Percentiles rank a stretch among this genome's conserved stretches.
phyloP scores from a whole-genome alignment of 1,139 yeast genomes.

The Lodderomyces orthopsilosis region DNA sequence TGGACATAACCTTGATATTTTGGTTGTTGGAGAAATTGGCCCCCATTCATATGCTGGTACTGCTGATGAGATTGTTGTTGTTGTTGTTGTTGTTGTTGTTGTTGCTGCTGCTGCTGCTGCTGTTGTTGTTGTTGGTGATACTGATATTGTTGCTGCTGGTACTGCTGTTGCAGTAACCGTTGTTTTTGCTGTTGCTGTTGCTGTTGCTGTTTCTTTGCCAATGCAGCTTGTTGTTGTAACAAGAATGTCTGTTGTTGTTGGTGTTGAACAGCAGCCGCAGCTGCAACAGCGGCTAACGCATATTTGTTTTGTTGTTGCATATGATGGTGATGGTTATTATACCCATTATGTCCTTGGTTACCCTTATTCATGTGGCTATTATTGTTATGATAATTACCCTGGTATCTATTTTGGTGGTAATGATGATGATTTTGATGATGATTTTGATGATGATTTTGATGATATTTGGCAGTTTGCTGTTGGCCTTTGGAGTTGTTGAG shows the following conservation, averaged over 20 bases:
- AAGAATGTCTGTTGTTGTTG: slow-evolving; percentile 21
- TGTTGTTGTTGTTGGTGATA: slow-evolving; percentile 15
- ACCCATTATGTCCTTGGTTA: slow-evolving; percentile 8
- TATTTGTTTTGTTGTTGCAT: slow-evolving; percentile 21
- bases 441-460: slow-evolving; percentile 8
- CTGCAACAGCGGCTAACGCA: slow-evolving; percentile 30
- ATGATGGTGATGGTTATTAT: slow-evolving; percentile 12
- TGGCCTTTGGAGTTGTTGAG: slow-evolving; percentile 14
- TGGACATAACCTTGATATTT: slow-evolving; percentile 7
- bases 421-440: slow-evolving; percentile 5
- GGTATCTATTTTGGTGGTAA: slow-evolving; percentile 1
- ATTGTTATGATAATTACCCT: slow-evolving; percentile 8
- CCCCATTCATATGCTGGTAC: slow-evolving; percentile 9
- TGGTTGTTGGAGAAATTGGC: slow-evolving; percentile 8
- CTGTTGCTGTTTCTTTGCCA: slow-evolving; percentile 12
- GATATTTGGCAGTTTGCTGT: slow-evolving; percentile 9
- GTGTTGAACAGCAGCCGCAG: slow-evolving; percentile 30
- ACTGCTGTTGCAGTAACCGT: slow-evolving; percentile 14
- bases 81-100: slow-evolving; percentile 14
- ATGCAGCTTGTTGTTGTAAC: slow-evolving; percentile 17
- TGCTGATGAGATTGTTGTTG: slow-evolving; percentile 7
- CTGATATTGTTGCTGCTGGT: slow-evolving; percentile 9
- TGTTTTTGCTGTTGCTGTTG: slow-evolving; percentile 16
- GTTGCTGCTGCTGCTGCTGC: slow-evolving; percentile 8
- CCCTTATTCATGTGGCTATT: slow-evolving; percentile 8